phyloP scores from a whole-genome alignment of 2,329 filamentous ascomycete genomes.

The Fusarium tanahbumbuense region DNA sequence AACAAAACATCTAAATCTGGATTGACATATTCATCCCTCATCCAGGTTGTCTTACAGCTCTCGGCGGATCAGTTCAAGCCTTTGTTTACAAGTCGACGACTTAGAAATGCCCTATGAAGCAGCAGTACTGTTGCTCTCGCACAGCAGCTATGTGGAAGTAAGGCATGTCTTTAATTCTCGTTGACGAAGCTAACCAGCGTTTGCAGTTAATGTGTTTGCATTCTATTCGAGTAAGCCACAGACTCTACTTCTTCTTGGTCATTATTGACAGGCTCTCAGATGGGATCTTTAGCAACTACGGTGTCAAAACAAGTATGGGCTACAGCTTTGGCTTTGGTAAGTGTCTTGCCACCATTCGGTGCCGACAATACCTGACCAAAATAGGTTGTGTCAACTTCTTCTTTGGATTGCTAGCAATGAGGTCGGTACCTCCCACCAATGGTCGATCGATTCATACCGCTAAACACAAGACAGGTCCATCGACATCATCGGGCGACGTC shows the following conservation, averaged over 20 bases:
- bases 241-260: rapidly evolving
- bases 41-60: slow-evolving; percentile 12
- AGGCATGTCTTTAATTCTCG: not conserved
- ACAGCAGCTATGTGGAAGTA: slow-evolving; percentile 48
- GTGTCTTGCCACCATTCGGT: not conserved
- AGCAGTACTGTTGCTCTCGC: slow-evolving; percentile 44
- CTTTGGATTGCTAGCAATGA: slow-evolving; percentile 54
- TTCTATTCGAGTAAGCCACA: slow-evolving; percentile 56
- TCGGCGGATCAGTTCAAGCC: slow-evolving; percentile 33
- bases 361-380: not conserved
- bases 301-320: slow-evolving; percentile 33
- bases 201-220: slow-evolving; percentile 51
- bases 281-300: slow-evolving; percentile 30
- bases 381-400: slow-evolving; percentile 53
- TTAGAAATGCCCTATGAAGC: slow-evolving; percentile 42
- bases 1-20: not conserved
- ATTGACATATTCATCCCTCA: slow-evolving; percentile 29
- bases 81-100: slow-evolving; percentile 21
- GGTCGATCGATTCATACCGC: rapidly evolving
- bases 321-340: slow-evolving; percentile 48
- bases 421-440: not conserved
- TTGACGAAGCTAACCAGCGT: not conserved
- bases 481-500: slow-evolving; percentile 54
- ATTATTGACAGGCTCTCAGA: slow-evolving; percentile 16
- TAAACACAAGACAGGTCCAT: slow-evolving; percentile 42